phyloP scores from a whole-genome alignment of 1,284 basidiomycete species.

The Flammula alnicola region DNA sequence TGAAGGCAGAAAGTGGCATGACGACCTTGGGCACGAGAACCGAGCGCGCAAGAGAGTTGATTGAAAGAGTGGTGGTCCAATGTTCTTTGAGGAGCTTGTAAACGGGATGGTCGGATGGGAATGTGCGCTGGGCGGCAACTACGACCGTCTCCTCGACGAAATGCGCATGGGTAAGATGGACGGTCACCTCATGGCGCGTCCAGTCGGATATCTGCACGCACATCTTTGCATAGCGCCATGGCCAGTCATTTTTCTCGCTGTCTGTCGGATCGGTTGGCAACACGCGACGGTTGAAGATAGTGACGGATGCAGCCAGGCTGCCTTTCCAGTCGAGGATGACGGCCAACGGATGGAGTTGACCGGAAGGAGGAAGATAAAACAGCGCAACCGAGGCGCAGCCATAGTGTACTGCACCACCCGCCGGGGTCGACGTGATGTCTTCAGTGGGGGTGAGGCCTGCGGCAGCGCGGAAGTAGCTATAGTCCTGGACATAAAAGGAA shows the following conservation, averaged over 20 bases:
- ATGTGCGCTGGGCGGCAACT: conserved; percentile 29
- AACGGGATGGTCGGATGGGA: conserved; percentile 25
- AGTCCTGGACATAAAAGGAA: conserved; percentile 28
- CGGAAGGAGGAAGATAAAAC: conserved; percentile 27
- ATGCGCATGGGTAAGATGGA: conserved; percentile 31
- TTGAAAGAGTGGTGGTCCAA: conserved; percentile 31
- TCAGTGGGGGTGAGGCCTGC: conserved; percentile 19
- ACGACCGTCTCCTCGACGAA: conserved; percentile 31
- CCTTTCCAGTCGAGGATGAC: conserved; percentile 32
- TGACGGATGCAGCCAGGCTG: conserved; percentile 27
- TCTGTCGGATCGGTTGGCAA: conserved; percentile 3
- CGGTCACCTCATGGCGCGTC: conserved; percentile 28
- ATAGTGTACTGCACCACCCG: conserved; percentile 18
- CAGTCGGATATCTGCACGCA: conserved; percentile 30
- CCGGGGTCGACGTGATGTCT: conserved; percentile 5
- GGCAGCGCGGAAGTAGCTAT: conserved; percentile 27
- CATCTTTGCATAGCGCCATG: conserved; percentile 35
- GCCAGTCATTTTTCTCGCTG: conserved; percentile 28
- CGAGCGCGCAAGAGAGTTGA: conserved; percentile 27
- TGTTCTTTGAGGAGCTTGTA: conserved; percentile 29
- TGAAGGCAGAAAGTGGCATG: conserved; percentile 22
- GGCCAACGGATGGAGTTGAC: conserved; percentile 31
- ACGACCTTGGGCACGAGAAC: conserved; percentile 29
- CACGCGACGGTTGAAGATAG: conserved; percentile 29
- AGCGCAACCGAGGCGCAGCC: conserved; percentile 29